Percentiles rank a stretch among this genome's conserved stretches.
Evolutionary conservation across 2,329 filamentous ascomycete genomes (phyloP).

Genomic region (Cryphonectria nitschkei): DNA sequence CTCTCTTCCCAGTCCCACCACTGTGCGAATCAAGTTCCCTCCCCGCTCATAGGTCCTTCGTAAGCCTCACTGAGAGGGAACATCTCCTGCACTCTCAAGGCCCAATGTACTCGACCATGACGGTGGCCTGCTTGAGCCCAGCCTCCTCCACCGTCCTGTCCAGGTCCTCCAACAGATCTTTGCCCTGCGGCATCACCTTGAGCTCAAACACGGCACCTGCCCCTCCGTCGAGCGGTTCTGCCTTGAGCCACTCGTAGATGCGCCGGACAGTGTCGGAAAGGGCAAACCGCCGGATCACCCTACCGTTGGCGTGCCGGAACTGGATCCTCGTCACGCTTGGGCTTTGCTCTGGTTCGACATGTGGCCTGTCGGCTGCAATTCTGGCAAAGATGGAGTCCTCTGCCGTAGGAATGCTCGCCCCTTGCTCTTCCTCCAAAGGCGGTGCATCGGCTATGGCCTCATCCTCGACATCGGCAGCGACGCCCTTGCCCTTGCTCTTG

Average conservation of each 20-base stretch:
- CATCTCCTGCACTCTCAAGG: background rate
- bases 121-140: constrained; percentile 87
- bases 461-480: constrained; percentile 34
- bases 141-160: constrained; percentile 77
- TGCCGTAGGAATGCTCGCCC: constrained; percentile 34
- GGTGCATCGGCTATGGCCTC: constrained; percentile 41
- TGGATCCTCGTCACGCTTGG: constrained; percentile 81
- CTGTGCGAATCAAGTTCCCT: too few species aligned
- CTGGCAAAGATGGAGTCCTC: constrained; percentile 59
- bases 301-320: constrained; percentile 82
- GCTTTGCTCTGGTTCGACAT: constrained; percentile 75
- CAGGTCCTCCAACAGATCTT: constrained; percentile 78
- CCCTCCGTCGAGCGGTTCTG: constrained; percentile 80
- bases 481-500: constrained; percentile 59
- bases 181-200: constrained; percentile 75
- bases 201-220: constrained; percentile 82
- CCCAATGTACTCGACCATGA: constrained; percentile 79
- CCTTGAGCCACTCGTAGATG: constrained; percentile 97
- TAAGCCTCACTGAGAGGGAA: background rate
- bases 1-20: too few species aligned
- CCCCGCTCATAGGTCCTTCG: background rate
- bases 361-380: constrained; percentile 74
- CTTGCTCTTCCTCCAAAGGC: constrained; percentile 23
- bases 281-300: constrained; percentile 85
- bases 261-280: constrained; percentile 76